Evolutionary conservation across 129 eudicot species (phyloP).

Genomic region (Flaveria linearis): DNA sequence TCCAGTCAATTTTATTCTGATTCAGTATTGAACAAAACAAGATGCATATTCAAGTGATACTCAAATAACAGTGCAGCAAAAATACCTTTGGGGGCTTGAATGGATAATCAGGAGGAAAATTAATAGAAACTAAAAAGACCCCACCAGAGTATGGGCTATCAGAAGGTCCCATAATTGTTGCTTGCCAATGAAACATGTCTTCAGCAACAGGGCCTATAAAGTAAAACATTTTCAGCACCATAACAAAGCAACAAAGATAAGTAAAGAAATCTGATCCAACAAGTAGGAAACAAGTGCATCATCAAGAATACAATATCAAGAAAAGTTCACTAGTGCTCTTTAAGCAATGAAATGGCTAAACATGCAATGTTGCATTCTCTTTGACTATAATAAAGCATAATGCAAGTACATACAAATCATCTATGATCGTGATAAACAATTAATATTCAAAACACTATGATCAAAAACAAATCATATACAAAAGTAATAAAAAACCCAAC

Average conservation of each 20-base stretch:
- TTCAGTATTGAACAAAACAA: no score
- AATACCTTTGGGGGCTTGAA: conserved; percentile 74
- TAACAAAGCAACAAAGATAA: background rate
- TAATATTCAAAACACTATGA: no score
- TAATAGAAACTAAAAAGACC: conserved; percentile 63
- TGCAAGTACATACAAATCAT: no score
- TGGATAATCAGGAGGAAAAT: conserved; percentile 69
- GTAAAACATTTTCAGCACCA: background rate
- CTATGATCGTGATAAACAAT: no score
- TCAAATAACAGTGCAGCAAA: background rate
- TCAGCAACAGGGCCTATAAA: conserved; percentile 70
- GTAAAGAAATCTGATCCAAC: background rate
- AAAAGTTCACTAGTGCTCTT: background rate
- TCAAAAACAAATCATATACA: no score
- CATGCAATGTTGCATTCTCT: background rate
- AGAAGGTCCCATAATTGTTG: conserved; percentile 78
- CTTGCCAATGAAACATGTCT: conserved; percentile 74
- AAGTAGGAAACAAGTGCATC: background rate
- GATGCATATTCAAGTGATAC: no score
- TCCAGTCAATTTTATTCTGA: no score
- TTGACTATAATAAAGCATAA: no score
- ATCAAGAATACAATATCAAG: background rate
- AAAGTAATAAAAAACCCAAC: no score
- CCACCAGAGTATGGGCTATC: conserved; percentile 84
- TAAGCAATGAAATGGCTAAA: background rate